Evolutionary conservation across 176 grass and related monocot species (phyloP).

Genomic region (Echinochloa phyllopogon): DNA sequence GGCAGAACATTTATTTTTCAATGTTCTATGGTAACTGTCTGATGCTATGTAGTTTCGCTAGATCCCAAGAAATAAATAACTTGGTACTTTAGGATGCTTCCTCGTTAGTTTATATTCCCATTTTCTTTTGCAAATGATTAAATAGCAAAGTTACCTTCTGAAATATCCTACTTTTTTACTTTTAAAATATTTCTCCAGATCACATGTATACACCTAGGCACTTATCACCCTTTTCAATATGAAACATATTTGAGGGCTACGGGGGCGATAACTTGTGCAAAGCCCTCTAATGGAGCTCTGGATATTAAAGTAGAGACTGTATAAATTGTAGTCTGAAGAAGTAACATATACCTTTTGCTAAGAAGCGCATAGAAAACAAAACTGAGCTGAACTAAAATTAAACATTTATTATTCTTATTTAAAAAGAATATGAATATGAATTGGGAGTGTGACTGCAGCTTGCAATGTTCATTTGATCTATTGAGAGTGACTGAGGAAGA

Average conservation of each 20-base stretch:
- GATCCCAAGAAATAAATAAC: background rate
- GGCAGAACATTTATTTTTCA: background rate
- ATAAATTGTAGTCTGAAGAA: background rate
- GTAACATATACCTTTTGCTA: background rate
- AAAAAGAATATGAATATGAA: conserved; percentile 8
- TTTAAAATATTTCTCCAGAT: too few species aligned
- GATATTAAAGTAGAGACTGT: background rate
- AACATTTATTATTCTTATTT: background rate
- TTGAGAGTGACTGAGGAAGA: background rate
- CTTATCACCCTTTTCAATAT: background rate
- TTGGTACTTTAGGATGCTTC: background rate
- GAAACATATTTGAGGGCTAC: background rate
- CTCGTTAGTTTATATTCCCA: background rate
- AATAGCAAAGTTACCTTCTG: background rate
- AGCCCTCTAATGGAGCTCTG: background rate
- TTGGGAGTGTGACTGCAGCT: background rate
- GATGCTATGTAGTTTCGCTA: too few species aligned
- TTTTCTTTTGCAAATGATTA: background rate
- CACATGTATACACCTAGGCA: background rate
- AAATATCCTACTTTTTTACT: too few species aligned
- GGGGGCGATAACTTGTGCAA: background rate
- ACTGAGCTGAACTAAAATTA: conserved; percentile 1
- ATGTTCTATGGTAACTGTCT: background rate
- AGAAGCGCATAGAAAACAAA: background rate
- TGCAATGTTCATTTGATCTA: conserved; percentile 19